Percentiles rank a stretch among this genome's conserved stretches.
phyloP scores from a whole-genome alignment of 2,329 filamentous ascomycete species.

The Fusarium redolens region DNA sequence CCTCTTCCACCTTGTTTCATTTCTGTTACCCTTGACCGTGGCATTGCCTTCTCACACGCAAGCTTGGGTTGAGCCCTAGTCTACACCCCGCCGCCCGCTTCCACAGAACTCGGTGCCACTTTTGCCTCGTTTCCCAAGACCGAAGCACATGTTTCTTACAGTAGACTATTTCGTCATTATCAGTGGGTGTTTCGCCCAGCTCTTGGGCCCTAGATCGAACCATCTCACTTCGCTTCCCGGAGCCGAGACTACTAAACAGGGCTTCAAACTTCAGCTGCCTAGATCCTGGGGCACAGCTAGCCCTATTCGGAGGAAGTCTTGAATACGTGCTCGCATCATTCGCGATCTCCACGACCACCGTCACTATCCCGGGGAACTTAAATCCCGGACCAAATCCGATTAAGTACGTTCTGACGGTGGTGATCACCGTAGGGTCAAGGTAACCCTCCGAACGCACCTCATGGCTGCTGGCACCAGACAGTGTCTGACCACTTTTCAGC shows the following conservation, averaged over 20 bases:
- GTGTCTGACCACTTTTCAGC: conserved; percentile 13
- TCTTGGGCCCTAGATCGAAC: neutral
- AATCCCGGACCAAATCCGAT: neutral
- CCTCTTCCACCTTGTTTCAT: neutral
- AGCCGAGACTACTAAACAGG: conserved; percentile 13
- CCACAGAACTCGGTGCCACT: neutral
- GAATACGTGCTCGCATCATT: neutral
- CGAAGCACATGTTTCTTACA: conserved; percentile 1
- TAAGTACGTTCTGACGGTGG: neutral
- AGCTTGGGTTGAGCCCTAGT: conserved; percentile 8
- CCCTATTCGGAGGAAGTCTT: neutral
- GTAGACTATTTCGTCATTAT: conserved; percentile 15
- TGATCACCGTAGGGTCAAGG: neutral
- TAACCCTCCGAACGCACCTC: neutral
- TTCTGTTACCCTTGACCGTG: neutral
- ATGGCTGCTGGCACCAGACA: neutral
- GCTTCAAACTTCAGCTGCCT: conserved; percentile 2
- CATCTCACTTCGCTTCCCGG: neutral
- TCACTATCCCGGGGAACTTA: neutral
- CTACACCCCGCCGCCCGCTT: neutral
- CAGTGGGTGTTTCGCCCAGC: conserved; percentile 4
- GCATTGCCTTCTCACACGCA: neutral
- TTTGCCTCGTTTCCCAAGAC: conserved; percentile 6
- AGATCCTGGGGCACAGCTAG: conserved; percentile 7
- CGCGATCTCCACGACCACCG: neutral